Evolutionary conservation across 371 early-diverging fungal species (phyloP), one percentile per base, ranked within the genome.

Genomic region (Rhizopus sp.): DNA sequence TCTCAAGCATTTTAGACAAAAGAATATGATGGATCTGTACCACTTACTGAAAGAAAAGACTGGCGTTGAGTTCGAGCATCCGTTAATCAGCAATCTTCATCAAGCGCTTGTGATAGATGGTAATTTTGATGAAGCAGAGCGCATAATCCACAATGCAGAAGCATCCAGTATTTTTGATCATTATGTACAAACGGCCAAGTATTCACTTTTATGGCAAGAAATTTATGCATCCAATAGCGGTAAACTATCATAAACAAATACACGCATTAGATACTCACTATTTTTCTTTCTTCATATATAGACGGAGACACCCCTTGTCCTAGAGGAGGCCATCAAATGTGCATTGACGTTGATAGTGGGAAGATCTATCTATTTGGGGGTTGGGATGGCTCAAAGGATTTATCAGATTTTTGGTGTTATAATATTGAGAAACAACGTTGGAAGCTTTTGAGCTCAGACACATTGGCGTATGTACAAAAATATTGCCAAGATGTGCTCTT

Each of bases 251-350:
- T 48, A n/a, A 5, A 40, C 38, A 40, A 5, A 45, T 8, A n/a
- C 8, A 34, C 12, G 2, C 39, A 31, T 17, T 12, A 23, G 7
- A 23, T 10, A n/a, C 23, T 23, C 39, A 51, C 0, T 45, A 48
- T 41, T 47, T 49, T 3, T 12, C 3, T 35, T 29, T 54, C 2
- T 0, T 49, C 7, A n/a, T 10, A 4, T 7, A 17, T 53, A 80
- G 72, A 72, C 31, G 80, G 80, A 0, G 65, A 74, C 29, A 55
- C 74, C 8, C 89, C 89, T 7, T 75, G 82, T 48, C 73, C 76
- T 31, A 78, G 99, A 50, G 98, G 98, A 31, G 99, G 98, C 0
- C 99, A 99, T 77, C 98, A 97, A 70, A 92, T 97, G 94, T 93
- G 93, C 59, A 83, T 95, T 29, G 97, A 97, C 58, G 70, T 77